Base-by-base conservation (phyloP, 441 rosid genomes). In the Euphorbia celastroides region DNA sequence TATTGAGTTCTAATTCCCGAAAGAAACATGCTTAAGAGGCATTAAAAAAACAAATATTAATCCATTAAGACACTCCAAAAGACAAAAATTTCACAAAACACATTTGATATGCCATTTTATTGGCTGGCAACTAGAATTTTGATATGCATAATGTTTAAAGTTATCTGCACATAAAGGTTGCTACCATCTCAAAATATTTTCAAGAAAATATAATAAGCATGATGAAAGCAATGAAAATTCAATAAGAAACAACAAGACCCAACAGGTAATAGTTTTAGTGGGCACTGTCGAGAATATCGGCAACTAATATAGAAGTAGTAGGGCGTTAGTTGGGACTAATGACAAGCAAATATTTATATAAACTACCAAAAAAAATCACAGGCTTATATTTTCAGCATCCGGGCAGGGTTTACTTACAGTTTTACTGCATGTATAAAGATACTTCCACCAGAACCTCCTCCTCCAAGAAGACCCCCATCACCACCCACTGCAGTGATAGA, bases 401-500 rank as follows among this genome's bases (percentile, higher is more conserved):
- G 59, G 36, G 70, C 30, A 62, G 64, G 17, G 62, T 67, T 63
- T 36, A 87, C 96, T 91, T 79, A 94, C 99, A 94, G 72, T 84
- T 94, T 94, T 28, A 88, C 65, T 14, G 94, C 83, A 56, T 32
- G 77, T 57, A 89, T 67, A 72, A 51, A 80, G 74, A 92, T 85
- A 73, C 99, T 94, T 78, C 99, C 99, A 79, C 99, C 99, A 76
- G 98, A 94, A 32, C 99, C 99, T 66, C 99, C 98, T 72, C 99
- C 99, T 22, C 94, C 91, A 28, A 70, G 73, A 44, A 70, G 69
- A 34, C 96, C 96, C 64, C 92, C 88, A 75, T 87, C 83, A 52
- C 98, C 98, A 70, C 99, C 99, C 68, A 86, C 90, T 54, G 93
- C 90, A 28, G 72, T 69, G 64, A 94, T 71, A 11, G 93, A 81